Percentiles rank a stretch among this genome's conserved stretches.
phyloP scores from a whole-genome alignment of 2,329 filamentous ascomycete genomes.

The Colletotrichum godetiae region DNA sequence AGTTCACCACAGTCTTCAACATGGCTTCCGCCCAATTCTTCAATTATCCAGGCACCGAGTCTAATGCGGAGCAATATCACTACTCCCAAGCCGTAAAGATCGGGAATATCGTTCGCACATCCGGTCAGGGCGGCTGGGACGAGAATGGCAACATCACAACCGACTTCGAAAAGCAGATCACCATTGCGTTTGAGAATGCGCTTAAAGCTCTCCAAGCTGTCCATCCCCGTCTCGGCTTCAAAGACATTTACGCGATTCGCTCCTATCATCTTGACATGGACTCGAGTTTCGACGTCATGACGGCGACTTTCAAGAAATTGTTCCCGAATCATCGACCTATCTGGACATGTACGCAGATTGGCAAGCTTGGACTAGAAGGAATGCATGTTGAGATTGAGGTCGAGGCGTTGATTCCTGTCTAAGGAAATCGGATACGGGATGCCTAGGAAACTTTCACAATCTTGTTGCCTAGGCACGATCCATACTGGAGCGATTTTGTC shows the following conservation, averaged over 20 bases:
- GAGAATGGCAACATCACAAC: constrained; percentile 35
- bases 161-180: constrained; percentile 53
- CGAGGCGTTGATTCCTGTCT: constrained; percentile 45
- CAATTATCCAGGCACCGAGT: constrained; percentile 35
- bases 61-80: constrained; percentile 40
- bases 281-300: constrained; percentile 51
- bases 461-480: too few species aligned
- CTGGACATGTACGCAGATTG: constrained; percentile 65
- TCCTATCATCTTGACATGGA: constrained; percentile 41
- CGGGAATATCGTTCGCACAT: constrained; percentile 41
- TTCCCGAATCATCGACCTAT: constrained; percentile 64
- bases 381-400: constrained; percentile 72
- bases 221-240: constrained; percentile 46
- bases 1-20: background rate
- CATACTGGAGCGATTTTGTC: too few species aligned
- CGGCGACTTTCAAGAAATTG: constrained; percentile 58
- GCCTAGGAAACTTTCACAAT: background rate
- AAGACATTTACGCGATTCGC: constrained; percentile 41
- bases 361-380: constrained; percentile 54
- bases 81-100: constrained; percentile 43
- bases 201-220: constrained; percentile 39
- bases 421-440: background rate
- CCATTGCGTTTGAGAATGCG: constrained; percentile 44
- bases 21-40: constrained; percentile 31
- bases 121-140: constrained; percentile 42